A percentile compares a stretch with the other conserved stretches of the same genome.
phyloP scores from a whole-genome alignment of 768 basidiomycete species.

The Pleurotus tuber-regium region DNA sequence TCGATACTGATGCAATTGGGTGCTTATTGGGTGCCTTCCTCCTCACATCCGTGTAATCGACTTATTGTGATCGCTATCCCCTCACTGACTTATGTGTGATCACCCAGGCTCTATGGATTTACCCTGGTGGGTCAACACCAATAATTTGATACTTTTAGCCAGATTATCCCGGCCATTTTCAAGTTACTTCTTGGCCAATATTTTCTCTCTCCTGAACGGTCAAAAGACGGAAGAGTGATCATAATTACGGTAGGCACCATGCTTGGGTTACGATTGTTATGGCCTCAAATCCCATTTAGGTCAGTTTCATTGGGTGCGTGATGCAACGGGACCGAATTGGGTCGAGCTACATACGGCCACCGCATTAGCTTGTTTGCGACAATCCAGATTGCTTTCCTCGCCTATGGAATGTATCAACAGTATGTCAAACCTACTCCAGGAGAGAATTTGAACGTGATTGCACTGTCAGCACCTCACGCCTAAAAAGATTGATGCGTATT shows the following conservation, averaged over 20 bases:
- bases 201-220: background rate
- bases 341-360: background rate
- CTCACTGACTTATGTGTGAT: background rate
- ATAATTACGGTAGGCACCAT: background rate
- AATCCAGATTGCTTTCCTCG: background rate
- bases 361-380: background rate
- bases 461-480: background rate
- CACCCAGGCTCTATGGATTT: background rate
- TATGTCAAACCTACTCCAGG: too few relatives aligned
- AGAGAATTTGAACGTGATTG: background rate
- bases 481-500: too few relatives aligned
- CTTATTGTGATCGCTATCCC: background rate
- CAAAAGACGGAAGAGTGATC: background rate
- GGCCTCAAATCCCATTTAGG: background rate
- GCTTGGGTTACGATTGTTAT: background rate
- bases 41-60: background rate
- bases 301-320: background rate
- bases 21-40: background rate
- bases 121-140: background rate
- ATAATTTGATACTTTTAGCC: background rate
- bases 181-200: background rate
- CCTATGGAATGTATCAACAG: background rate
- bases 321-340: background rate
- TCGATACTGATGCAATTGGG: too few relatives aligned
- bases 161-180: background rate